Evolutionary conservation across 139 green algal genomes (phyloP), one percentile per base, ranked within the genome.

Genomic region (Marvania coccoides): DNA sequence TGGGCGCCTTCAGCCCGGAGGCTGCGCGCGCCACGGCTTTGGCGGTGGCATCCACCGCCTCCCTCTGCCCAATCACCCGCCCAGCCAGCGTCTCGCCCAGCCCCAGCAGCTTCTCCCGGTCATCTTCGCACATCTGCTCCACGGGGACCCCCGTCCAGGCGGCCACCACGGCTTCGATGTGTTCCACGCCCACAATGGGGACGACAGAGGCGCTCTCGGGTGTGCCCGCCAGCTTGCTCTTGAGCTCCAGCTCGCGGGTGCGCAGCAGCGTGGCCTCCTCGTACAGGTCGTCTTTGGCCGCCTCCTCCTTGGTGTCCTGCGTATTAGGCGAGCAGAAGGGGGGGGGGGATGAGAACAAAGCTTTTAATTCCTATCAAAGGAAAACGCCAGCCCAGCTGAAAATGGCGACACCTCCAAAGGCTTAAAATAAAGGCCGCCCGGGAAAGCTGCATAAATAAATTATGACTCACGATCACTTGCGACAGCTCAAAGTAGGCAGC

Each of bases 81-180:
- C 47, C 63, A 63, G 67, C 67, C 14, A 93, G 76, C 1, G 31
- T 57, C 1, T 79, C 55, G 3, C 73, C 78, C 51, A 95, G 79
- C 4, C 67, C 47, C 23, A 81, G 30, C 62, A 91, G 73, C 12
- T 65, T 65, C 15, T 76, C 59, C 35, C 70, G 64, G 46, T 95
- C 88, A 33, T 90, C 81, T 33, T 73, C 29, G 24, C 45, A 66
- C 47, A 93, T 72, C 38, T 72, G 60, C 71, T 88, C 61, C 14
- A 91, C 60, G 12, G 88, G 84, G 34, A 95, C 67, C 34, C 81
- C 74, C 3, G 76, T 88, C 88, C 84, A 92, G 6, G 75, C 48
- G 1, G 80, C 59, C 45, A 96, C 87, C 8, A 98, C 85, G n/a
- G 75, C 76, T 69, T 95, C 94, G 37, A 99, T 89, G 59, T 98